Evolutionary conservation across 2,329 filamentous ascomycete species (phyloP).

Genomic region (Periglandula ipomoeae): DNA sequence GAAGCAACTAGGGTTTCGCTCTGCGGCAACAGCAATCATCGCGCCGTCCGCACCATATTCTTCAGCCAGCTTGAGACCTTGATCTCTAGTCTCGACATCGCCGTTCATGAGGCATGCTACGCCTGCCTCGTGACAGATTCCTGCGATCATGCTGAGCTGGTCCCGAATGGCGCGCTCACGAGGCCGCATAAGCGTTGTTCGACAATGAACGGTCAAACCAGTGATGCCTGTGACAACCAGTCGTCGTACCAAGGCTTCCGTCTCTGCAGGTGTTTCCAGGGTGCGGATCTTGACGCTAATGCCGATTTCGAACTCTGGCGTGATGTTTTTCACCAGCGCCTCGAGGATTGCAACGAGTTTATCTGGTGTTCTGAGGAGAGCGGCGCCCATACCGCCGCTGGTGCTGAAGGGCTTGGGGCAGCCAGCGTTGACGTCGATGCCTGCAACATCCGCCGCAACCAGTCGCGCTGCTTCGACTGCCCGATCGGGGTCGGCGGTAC

Average conservation of each 20-base stretch:
- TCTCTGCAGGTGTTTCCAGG: conserved; percentile 66
- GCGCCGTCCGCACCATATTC: conserved; percentile 86
- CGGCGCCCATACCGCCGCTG: conserved; percentile 88
- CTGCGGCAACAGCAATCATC: conserved; percentile 93
- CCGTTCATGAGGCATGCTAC: conserved; percentile 96
- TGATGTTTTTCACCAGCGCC: conserved; percentile 70
- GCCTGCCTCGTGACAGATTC: conserved; percentile 71
- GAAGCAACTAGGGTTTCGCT: conserved; percentile 88
- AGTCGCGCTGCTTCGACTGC: conserved; percentile 79
- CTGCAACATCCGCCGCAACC: conserved; percentile 78
- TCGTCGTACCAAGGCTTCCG: conserved; percentile 64
- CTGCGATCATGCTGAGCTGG: conserved; percentile 75
- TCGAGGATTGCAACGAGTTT: conserved; percentile 74
- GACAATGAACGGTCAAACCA: conserved; percentile 87
- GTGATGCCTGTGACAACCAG: conserved; percentile 85
- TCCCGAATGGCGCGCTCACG: conserved; percentile 78
- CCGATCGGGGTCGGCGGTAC: conserved; percentile 71
- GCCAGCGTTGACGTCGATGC: conserved; percentile 96
- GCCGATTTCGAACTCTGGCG: conserved; percentile 71
- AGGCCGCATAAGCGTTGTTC: conserved; percentile 91
- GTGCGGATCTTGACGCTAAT: conserved; percentile 97
- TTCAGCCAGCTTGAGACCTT: conserved; percentile 60
- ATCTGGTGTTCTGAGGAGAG: conserved; percentile 77
- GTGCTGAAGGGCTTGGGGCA: conserved; percentile 97
- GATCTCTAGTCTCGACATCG: conserved; percentile 68